A percentile compares a stretch with the other conserved stretches of the same genome.
phyloP scores from a whole-genome alignment of 2,329 filamentous ascomycete species.

The Paecilomyces sp. region DNA sequence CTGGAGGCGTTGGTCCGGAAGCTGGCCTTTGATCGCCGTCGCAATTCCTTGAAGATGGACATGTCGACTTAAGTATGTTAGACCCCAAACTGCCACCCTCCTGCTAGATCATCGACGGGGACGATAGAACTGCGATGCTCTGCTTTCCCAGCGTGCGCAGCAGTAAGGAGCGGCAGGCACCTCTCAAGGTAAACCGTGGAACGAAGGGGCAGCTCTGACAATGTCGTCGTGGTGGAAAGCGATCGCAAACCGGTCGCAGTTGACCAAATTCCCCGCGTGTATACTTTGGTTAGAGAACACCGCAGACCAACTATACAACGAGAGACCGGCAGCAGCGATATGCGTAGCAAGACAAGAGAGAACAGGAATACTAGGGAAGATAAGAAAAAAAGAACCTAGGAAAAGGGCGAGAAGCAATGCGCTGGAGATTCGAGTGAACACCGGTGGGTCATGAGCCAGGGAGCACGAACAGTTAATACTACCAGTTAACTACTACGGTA shows the following conservation, averaged over 20 bases:
- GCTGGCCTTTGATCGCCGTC: constrained; percentile 68
- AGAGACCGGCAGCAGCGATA: background rate
- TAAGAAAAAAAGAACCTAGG: constrained; percentile 2
- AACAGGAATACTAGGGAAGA: constrained; percentile 1
- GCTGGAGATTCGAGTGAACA: background rate
- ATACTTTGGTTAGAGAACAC: background rate
- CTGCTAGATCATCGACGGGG: background rate
- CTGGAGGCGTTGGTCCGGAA: constrained; percentile 53
- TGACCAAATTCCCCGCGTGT: constrained; percentile 14
- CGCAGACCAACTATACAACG: constrained; percentile 9
- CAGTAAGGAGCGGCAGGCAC: constrained; percentile 3
- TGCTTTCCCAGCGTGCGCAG: background rate
- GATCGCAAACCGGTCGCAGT: constrained; percentile 27
- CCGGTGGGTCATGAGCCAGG: background rate
- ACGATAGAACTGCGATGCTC: background rate
- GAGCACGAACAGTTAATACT: background rate
- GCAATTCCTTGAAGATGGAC: constrained; percentile 68
- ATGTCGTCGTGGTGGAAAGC: constrained; percentile 10
- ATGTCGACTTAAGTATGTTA: constrained; percentile 17
- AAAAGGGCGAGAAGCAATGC: constrained; percentile 5
- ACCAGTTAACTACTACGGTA: too few relatives aligned
- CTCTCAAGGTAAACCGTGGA: background rate
- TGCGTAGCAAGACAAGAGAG: background rate
- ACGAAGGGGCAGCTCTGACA: background rate
- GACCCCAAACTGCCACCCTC: background rate